Base-by-base conservation (phyloP, 768 basidiomycete species). In the Boletus reticuloceps region DNA sequence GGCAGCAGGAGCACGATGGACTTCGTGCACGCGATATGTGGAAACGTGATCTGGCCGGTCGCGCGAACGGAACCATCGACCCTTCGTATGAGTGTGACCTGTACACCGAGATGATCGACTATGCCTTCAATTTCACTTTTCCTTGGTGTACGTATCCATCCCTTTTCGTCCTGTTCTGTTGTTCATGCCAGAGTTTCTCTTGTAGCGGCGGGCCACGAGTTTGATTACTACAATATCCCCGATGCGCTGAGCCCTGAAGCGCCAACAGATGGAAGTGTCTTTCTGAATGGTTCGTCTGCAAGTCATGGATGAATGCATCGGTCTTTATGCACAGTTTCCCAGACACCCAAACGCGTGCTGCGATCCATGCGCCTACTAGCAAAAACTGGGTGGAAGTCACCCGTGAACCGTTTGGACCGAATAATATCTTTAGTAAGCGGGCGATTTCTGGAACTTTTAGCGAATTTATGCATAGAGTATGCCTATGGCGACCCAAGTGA, bases 281-380 rank as follows among this genome's bases (percentile, higher is more conserved):
- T 88, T 68, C 69, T 87, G 50, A 89, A 88, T 61, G 76, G 88
- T 58, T 31, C 8, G 53, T 58, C 12, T 42, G 5, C 10, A 29
- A 19, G 83, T 65, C 81, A 77, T 60, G 76, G 86, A 54, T 85
- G 83, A 11, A 13, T 19, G 25, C 2, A 81, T 87, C 45, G 82
- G 85, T 60, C 20, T 36, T 41, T 45, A 50, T 12, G 1, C 27
- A 29, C 19, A 19, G 38, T 42, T 4, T 31, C 29, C 22, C 51
- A 86, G 84, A 86, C 62, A 70, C 75, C 31, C 72, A 64, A 31
- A 81, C 79, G 12, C 75, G 80, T 44, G 72, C 76, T 38, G 86
- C 86, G 0, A 65, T 90, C 22, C 87, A 90, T 66, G 87, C 86
- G 1, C 87, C 88, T 4, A 80, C 77, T 5, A 87, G 80, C 66